Percentiles rank a stretch among this genome's conserved stretches.
phyloP scores from a whole-genome alignment of 208 protist species.

The Leptomonas pyrrhocoris region DNA sequence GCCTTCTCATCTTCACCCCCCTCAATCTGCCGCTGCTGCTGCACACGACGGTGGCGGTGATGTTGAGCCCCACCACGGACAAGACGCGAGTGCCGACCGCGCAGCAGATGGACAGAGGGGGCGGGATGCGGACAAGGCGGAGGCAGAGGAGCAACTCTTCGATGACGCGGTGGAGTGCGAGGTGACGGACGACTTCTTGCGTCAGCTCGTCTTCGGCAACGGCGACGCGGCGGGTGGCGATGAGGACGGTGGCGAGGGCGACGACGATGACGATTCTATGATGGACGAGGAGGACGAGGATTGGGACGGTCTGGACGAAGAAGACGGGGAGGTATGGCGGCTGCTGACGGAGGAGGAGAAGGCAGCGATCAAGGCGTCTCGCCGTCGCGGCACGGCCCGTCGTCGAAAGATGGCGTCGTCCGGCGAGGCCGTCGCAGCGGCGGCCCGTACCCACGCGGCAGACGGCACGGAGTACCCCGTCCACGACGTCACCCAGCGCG shows the following conservation, averaged over 20 bases:
- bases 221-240: constrained; percentile 20
- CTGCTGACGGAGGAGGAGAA: constrained; percentile 60
- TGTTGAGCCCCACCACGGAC: constrained; percentile 8
- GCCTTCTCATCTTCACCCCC: background rate
- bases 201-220: constrained; percentile 70
- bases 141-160: constrained; percentile 77
- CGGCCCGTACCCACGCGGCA: constrained; percentile 28
- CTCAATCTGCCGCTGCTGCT: background rate
- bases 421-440: background rate
- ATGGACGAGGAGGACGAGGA: constrained; percentile 20
- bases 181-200: constrained; percentile 85
- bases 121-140: constrained; percentile 21
- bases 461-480: constrained; percentile 45
- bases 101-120: background rate
- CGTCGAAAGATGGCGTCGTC: constrained; percentile 13
- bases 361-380: constrained; percentile 41
- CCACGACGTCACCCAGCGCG: constrained; percentile 62
- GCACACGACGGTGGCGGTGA: background rate
- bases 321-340: constrained; percentile 39
- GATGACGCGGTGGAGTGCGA: constrained; percentile 84
- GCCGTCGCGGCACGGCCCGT: constrained; percentile 39
- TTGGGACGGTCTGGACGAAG: constrained; percentile 28
- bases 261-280: constrained; percentile 23
- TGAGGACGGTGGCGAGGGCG: no score
- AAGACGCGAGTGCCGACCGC: background rate